Evolutionary conservation across 106 monocot species (phyloP), one percentile per base, ranked within the genome.

Genomic region (Apostasia shenzhenica): DNA sequence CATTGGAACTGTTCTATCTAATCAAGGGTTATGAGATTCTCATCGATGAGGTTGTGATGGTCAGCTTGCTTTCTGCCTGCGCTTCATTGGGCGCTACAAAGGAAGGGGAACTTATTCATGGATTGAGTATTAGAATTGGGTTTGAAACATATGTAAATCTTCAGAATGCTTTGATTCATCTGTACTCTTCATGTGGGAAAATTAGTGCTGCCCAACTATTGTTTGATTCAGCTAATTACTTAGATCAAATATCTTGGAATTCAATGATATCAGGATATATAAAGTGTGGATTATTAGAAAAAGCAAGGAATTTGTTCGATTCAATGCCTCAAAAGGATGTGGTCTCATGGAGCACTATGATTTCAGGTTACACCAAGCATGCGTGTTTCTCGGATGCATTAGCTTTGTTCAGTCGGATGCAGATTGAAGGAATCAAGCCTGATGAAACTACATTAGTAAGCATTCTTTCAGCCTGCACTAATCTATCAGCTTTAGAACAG

Each of bases 171-270:
- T 69, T 99, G 74, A 99, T 93, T 67, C 72, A 87, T 61, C 79
- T 90, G 89, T 99, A 99, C 54, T 80, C 80, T 11, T 78, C 81
- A 72, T 83, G 66, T 63, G 72, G 69, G 26, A 57, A 85, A 61
- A 58, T 83, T 13, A 8, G 46, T 37, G 77, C 77, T 2, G 87
- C 93, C 8, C 67, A 56, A 14, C 55, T 61, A 53, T 59, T 93
- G 61, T 99, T 93, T 74, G 72, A 87, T 76, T 71, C 46, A 6
- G 69, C 83, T 47, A 8, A 68, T 5, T 63, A 62, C 52, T 59
- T 72, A 59, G 93, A 99, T 66, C 90, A 83, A 41, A 82, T 99
- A 71, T 93, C 99, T 11, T 88, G 87, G 83, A 99, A 99, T 78
- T 93, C 90, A 14, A 85, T 99, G 90, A 73, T 99, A 71, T 79